These are phyloP conservation scores for Penicillium canariense DNA, from an alignment of 495 filamentous ascomycete genomes.

Conservation along the genomic window DNA sequence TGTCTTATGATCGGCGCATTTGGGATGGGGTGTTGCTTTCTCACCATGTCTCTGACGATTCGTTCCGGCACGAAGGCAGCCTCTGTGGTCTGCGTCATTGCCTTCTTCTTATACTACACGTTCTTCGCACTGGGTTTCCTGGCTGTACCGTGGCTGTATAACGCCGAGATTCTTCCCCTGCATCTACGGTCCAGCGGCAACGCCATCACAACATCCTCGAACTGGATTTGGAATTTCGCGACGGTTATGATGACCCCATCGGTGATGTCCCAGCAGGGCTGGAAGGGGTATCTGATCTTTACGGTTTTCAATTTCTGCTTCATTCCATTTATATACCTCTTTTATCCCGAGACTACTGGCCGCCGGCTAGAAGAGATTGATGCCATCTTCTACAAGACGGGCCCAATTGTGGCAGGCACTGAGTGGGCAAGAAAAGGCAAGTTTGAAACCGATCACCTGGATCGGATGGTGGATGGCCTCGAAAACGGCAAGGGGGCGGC, in stretches of 20 bases:
- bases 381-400: conserved; percentile 10
- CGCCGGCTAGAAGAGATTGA: conserved; percentile 8
- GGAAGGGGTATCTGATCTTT: conserved; percentile 72
- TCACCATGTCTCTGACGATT: conserved; percentile 6
- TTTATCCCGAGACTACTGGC: conserved; percentile 8
- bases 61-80: conserved; percentile 2
- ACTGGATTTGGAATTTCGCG: conserved; percentile 73
- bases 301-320: conserved; percentile 37
- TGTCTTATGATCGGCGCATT: conserved; percentile 7
- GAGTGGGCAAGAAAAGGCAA: conserved; percentile 8
- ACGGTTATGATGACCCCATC: conserved; percentile 69
- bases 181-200: conserved; percentile 65
- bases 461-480: conserved; percentile 3
- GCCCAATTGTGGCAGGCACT: conserved; percentile 1
- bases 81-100: conserved; percentile 29
- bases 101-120: conserved; percentile 67
- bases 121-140: conserved; percentile 60
- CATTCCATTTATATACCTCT: conserved; percentile 10
- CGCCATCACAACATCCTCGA: conserved; percentile 65
- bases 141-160: conserved; percentile 57
- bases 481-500: conserved; percentile 1
- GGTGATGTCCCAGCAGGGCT: conserved; percentile 60
- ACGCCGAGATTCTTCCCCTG: conserved; percentile 65
- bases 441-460: conserved; percentile 5
- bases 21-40: conserved; percentile 7